These are phyloP conservation scores for Friedmanniomyces simplex DNA, from an alignment of 495 filamentous ascomycete genomes.

Conservation along the genomic window DNA sequence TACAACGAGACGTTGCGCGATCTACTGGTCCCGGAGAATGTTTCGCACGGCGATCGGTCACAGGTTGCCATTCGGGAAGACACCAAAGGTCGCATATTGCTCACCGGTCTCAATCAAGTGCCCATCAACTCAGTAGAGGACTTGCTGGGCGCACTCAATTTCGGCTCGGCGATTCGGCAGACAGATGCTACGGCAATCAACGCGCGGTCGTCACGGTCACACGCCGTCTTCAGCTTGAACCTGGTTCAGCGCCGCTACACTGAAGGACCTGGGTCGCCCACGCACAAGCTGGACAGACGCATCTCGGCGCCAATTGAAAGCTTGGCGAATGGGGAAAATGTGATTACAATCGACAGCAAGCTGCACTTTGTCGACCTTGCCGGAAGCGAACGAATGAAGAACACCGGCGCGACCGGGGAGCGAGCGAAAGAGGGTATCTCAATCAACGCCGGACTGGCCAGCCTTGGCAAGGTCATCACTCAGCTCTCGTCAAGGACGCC, in stretches of 20 bases:
- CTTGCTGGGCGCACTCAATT: slow-evolving; percentile 75
- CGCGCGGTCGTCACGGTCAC: slow-evolving; percentile 95
- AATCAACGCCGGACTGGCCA: slow-evolving; percentile 93
- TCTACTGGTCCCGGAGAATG: slow-evolving; percentile 70
- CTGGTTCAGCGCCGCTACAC: slow-evolving; percentile 78
- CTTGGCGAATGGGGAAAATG: slow-evolving; percentile 56
- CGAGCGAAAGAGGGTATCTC: slow-evolving; percentile 95
- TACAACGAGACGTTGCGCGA: slow-evolving; percentile 96
- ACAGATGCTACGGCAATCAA: slow-evolving; percentile 99
- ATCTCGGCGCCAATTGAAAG: slow-evolving; percentile 82
- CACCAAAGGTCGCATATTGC: slow-evolving; percentile 84
- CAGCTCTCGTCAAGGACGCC: slow-evolving; percentile 87
- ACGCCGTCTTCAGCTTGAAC: slow-evolving; percentile 95
- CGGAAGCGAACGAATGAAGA: slow-evolving; percentile 94
- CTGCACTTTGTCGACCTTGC: slow-evolving; percentile 98
- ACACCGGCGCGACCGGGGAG: slow-evolving; percentile 90
- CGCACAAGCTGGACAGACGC: slow-evolving; percentile 62
- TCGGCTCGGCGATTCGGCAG: slow-evolving; percentile 88
- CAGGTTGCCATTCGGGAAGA: slow-evolving; percentile 84
- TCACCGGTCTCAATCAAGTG: slow-evolving; percentile 81
- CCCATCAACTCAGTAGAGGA: slow-evolving; percentile 89
- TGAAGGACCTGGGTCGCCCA: slow-evolving; percentile 28
- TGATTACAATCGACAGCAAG: slow-evolving; percentile 91
- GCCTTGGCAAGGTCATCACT: slow-evolving; percentile 95
- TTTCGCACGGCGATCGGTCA: slow-evolving; percentile 56